Evolutionary conservation across 495 filamentous ascomycete genomes (phyloP), one percentile per base, ranked within the genome.

Genomic region (Aspergillus sclerotioniger): DNA sequence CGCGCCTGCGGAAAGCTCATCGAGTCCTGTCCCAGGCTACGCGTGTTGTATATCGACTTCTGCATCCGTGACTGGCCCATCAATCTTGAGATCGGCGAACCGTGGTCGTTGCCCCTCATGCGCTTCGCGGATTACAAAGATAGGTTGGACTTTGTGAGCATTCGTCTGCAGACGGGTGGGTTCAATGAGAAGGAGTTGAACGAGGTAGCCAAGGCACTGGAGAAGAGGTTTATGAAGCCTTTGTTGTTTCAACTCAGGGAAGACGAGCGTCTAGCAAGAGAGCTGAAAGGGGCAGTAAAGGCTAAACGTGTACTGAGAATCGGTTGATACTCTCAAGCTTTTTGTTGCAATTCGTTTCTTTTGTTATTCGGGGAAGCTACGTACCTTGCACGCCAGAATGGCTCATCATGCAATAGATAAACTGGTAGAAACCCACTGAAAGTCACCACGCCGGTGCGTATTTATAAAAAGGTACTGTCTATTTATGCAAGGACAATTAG

Each of bases 51-150:
- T 51, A 39, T 68, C 28, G 21, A 61, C 25, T 6, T 62, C 37
- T 10, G 16, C 13, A 60, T 70, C 17, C 43, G 55, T 20, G 61
- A 67, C 51, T 62, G 63, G 57, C 63, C 67, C 6, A 60, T 64
- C 16, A 21, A 48, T 5, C 25, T 66, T 31, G 50, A 60, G 25
- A 21, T 66, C 13, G 63, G 61, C 0, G 62, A 67, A 28, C 31
- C 32, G 6, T 70, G 67, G 65, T 62, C 65, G 9, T 48, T 60
- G 31, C 67, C 65, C 3, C 25, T 66, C 19, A 49, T 70, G 19
- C 10, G 16, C 15, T 63, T 68, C 25, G 51, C 29, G 3, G 16
- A 29, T 7, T 13, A 33, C 28, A 20, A 41, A 4, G 51, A 15
- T 2, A 29, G 33, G 8, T n/a, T 68, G 39, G 55, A 60, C 25